Evolutionary conservation across 2,329 filamentous ascomycete species (phyloP).

Genomic region (Sphaerulina vaccinii): DNA sequence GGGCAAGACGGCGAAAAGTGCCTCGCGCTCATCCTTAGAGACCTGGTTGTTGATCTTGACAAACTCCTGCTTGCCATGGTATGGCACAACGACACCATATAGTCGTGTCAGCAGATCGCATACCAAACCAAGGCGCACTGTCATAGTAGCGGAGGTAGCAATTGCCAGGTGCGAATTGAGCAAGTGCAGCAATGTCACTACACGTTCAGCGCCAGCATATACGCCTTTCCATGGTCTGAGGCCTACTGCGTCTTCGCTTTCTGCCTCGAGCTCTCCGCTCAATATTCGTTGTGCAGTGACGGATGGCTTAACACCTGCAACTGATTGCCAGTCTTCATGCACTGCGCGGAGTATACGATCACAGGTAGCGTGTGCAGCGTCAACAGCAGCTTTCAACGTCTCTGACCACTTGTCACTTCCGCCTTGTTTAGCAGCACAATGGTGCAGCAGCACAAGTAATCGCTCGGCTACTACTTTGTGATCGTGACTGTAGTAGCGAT

Average conservation of each 20-base stretch:
- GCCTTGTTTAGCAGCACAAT: constrained; percentile 77
- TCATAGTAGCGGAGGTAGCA: constrained; percentile 64
- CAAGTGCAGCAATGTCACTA: constrained; percentile 64
- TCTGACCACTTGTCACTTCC: constrained; percentile 76
- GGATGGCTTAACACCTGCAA: constrained; percentile 43
- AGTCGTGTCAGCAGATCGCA: constrained; percentile 70
- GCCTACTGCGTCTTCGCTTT: constrained; percentile 39
- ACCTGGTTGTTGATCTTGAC: constrained; percentile 71
- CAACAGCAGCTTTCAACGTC: constrained; percentile 60
- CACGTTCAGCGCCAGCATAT: constrained; percentile 67
- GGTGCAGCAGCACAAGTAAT: constrained; percentile 69
- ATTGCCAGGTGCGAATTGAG: constrained; percentile 63
- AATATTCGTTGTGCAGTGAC: constrained; percentile 16
- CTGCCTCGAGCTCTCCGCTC: constrained; percentile 24
- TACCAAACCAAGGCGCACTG: constrained; percentile 65
- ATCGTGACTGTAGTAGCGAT: constrained; percentile 22
- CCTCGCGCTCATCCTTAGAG: constrained; percentile 76
- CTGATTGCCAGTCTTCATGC: constrained; percentile 77
- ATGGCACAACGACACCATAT: constrained; percentile 60
- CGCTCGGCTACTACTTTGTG: constrained; percentile 56
- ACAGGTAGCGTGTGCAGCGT: constrained; percentile 66
- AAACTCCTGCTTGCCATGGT: constrained; percentile 43
- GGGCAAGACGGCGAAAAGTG: constrained; percentile 71
- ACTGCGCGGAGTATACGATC: constrained; percentile 77
- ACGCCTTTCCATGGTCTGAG: constrained; percentile 74